Conservation (phyloP, 345 rosid genomes). For the Euclidium syriacum region DNA sequence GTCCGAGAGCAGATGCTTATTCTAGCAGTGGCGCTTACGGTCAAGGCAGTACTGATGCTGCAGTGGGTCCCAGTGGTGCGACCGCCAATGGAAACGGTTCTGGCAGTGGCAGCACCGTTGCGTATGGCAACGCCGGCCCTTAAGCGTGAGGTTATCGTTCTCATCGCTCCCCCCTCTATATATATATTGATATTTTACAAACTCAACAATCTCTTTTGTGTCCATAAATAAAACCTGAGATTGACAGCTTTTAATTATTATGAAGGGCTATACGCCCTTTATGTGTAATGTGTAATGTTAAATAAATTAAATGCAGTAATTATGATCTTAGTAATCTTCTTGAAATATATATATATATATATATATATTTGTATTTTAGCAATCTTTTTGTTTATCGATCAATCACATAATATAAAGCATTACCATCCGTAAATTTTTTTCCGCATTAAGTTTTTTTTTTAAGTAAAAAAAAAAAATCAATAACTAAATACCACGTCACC, state of each 20-base stretch:
- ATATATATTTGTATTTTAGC: too few relatives aligned
- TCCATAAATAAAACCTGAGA: slow-evolving; percentile 18
- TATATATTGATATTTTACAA: neutral
- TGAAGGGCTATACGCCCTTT: neutral
- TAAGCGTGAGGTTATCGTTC: neutral
- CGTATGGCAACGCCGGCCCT: neutral
- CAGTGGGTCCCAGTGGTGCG: neutral
- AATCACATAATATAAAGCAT: too few relatives aligned
- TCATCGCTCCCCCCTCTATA: neutral
- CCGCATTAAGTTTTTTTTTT: too few relatives aligned
- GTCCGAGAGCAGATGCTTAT: neutral
- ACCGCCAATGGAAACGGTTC: neutral
- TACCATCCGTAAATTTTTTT: too few relatives aligned
- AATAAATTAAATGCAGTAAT: too few relatives aligned
- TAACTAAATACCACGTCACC: too few relatives aligned
- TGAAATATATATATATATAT: too few relatives aligned
- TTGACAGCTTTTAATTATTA: neutral
- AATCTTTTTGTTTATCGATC: too few relatives aligned
- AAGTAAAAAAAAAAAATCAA: too few relatives aligned
- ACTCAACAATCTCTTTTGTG: neutral
- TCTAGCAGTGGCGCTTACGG: neutral
- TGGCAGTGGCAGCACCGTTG: neutral
- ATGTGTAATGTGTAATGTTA: too few relatives aligned
- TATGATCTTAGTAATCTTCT: too few relatives aligned
- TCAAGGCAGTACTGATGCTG: neutral